These are phyloP conservation scores for Alternaria atra DNA, from an alignment of 2,329 filamentous ascomycete species.

Conservation along the genomic window DNA sequence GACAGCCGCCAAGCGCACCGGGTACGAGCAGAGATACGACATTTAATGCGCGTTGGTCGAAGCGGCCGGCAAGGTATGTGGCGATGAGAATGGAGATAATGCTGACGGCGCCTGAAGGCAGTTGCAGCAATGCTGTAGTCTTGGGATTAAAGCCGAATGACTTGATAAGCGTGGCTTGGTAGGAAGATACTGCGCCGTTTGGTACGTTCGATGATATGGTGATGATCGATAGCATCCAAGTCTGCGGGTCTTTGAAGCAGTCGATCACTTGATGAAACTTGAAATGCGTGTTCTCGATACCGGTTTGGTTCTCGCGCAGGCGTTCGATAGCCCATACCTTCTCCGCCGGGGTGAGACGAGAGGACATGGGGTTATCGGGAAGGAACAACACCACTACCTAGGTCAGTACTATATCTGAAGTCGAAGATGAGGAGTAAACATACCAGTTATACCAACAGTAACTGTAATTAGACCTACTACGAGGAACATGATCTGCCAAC, in stretches of 20 bases:
- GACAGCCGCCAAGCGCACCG: conserved; percentile 29
- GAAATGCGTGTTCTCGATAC: conserved; percentile 61
- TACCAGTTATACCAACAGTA: conserved; percentile 38
- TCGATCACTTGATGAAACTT: conserved; percentile 57
- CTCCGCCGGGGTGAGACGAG: conserved; percentile 27
- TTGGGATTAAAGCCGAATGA: conserved; percentile 52
- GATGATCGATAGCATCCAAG: conserved; percentile 48
- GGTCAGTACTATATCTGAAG: background rate
- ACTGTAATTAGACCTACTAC: conserved; percentile 59
- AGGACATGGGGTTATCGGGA: conserved; percentile 56
- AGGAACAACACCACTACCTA: conserved; percentile 60
- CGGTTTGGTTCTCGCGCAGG: conserved; percentile 58
- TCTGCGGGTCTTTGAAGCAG: conserved; percentile 56
- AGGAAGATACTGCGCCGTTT: conserved; percentile 52
- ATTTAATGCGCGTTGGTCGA: conserved; percentile 34
- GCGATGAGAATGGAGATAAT: conserved; percentile 34
- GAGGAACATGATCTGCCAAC: conserved; percentile 73
- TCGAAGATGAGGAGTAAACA: background rate
- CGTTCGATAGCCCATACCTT: conserved; percentile 49
- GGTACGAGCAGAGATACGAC: conserved; percentile 28
- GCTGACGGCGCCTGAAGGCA: conserved; percentile 36
- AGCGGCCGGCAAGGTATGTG: conserved; percentile 35
- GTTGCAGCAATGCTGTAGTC: conserved; percentile 40
- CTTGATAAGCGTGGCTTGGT: conserved; percentile 36
- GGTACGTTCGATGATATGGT: conserved; percentile 43